Evolutionary conservation across 1,284 basidiomycete genomes (phyloP).

Genomic region (Spongispora temasekensis): DNA sequence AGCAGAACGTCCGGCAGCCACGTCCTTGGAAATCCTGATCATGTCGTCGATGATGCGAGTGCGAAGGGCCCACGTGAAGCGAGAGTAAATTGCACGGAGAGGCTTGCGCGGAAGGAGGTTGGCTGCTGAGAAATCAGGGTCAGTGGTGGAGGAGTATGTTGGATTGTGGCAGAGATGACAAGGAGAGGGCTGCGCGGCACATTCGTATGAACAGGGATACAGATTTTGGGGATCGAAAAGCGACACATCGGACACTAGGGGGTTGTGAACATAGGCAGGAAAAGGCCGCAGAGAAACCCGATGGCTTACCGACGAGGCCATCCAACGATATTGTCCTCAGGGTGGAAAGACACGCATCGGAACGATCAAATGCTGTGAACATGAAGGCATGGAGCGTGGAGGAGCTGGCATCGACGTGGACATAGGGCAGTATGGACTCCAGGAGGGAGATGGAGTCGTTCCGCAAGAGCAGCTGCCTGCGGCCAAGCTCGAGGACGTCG

Average conservation of each 20-base stretch:
- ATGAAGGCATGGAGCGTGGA: conserved; percentile 56
- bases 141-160: conserved; percentile 22
- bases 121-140: conserved; percentile 23
- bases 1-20: conserved; percentile 29
- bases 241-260: conserved; percentile 37
- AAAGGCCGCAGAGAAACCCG: neutral
- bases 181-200: conserved; percentile 42
- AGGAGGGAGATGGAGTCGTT: conserved; percentile 40
- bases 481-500: conserved; percentile 55
- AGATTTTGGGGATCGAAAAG: conserved; percentile 49
- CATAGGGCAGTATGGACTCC: conserved; percentile 52
- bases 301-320: conserved; percentile 49
- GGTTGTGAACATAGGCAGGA: conserved; percentile 7
- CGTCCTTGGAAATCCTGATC: conserved; percentile 39
- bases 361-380: conserved; percentile 42
- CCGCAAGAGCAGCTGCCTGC: conserved; percentile 46
- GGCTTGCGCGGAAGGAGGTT: conserved; percentile 45
- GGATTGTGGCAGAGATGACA: conserved; percentile 44
- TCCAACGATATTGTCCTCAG: conserved; percentile 43
- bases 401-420: conserved; percentile 44
- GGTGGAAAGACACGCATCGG: conserved; percentile 33
- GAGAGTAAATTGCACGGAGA: conserved; percentile 46
- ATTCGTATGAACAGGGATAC: conserved; percentile 54
- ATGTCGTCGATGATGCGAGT: conserved; percentile 58
- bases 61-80: conserved; percentile 49